phyloP scores from a whole-genome alignment of 75 land plant species.

The Larix kaempferi region DNA sequence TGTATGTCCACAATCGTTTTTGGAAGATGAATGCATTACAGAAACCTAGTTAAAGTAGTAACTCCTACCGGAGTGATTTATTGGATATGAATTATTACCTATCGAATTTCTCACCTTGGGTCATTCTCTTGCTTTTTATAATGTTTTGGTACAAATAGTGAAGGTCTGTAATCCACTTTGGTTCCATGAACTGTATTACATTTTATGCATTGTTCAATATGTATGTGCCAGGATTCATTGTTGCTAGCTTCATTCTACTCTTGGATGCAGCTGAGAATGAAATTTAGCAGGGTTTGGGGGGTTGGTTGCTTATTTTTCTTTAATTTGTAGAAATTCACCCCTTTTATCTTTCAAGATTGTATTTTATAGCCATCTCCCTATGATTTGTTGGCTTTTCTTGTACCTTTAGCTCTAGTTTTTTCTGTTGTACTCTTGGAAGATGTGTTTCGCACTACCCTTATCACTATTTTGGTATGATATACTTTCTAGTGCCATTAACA shows the following conservation, averaged over 20 bases:
- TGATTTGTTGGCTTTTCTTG: too few relatives aligned
- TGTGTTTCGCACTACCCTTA: too few relatives aligned
- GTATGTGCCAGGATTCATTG: neutral
- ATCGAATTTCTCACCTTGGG: neutral
- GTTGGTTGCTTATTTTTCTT: neutral
- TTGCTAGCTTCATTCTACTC: neutral
- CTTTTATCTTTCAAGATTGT: too few relatives aligned
- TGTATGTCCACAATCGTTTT: too few relatives aligned
- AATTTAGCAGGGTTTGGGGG: neutral
- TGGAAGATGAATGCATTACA: too few relatives aligned
- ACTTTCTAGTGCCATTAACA: too few relatives aligned
- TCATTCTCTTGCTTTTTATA: neutral
- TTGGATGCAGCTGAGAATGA: neutral
- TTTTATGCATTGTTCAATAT: neutral
- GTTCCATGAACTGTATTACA: neutral
- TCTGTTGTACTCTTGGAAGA: too few relatives aligned
- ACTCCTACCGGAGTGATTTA: neutral
- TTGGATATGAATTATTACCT: neutral
- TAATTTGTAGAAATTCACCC: too few relatives aligned
- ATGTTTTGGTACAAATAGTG: neutral
- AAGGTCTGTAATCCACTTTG: neutral
- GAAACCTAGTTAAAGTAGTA: too few relatives aligned
- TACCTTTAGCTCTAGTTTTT: too few relatives aligned
- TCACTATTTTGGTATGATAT: too few relatives aligned
- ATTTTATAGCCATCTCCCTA: too few relatives aligned